These are phyloP conservation scores for Metschnikowia similis DNA, from an alignment of 805 yeast species.

Conservation along the genomic window DNA sequence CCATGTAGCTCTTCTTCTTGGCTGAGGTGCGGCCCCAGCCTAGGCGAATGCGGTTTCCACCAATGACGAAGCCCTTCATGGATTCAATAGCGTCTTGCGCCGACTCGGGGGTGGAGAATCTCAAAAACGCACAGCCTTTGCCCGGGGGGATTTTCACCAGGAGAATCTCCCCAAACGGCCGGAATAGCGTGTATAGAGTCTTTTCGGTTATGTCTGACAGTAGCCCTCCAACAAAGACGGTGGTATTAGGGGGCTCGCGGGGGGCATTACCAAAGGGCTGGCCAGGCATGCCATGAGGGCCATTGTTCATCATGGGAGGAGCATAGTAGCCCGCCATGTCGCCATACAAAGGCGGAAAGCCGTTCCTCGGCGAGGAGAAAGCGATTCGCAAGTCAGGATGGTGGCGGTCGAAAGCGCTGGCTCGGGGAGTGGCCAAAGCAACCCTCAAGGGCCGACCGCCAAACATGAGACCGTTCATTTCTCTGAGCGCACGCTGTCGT, in stretches of 20 bases:
- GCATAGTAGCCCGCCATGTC: conserved; percentile 4
- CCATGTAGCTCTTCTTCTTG: conserved; percentile 13
- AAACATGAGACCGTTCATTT: conserved; percentile 78
- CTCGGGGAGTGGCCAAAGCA: conserved; percentile 75
- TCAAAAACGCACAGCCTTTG: conserved; percentile 86
- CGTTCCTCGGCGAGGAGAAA: neutral
- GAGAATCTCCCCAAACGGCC: conserved; percentile 67
- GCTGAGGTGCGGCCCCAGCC: conserved; percentile 73
- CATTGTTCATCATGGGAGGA: neutral
- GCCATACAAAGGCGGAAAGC: neutral
- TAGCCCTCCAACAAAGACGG: conserved; percentile 75
- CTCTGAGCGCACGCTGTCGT: conserved; percentile 60
- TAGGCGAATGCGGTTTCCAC: conserved; percentile 74
- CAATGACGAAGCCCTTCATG: conserved; percentile 88
- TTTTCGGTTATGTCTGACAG: conserved; percentile 61
- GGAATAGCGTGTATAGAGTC: conserved; percentile 56
- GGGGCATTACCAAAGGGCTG: conserved; percentile 1
- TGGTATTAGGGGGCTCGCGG: conserved; percentile 60
- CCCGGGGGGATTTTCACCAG: conserved; percentile 76
- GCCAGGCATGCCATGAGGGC: neutral
- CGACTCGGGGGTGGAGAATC: conserved; percentile 67
- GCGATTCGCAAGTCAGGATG: neutral
- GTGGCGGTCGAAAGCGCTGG: conserved; percentile 16
- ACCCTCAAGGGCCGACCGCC: conserved; percentile 75
- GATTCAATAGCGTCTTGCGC: conserved; percentile 83